Conservation (phyloP, 2,329 filamentous ascomycete species). For the Penicillium fuscoglaucum region DNA sequence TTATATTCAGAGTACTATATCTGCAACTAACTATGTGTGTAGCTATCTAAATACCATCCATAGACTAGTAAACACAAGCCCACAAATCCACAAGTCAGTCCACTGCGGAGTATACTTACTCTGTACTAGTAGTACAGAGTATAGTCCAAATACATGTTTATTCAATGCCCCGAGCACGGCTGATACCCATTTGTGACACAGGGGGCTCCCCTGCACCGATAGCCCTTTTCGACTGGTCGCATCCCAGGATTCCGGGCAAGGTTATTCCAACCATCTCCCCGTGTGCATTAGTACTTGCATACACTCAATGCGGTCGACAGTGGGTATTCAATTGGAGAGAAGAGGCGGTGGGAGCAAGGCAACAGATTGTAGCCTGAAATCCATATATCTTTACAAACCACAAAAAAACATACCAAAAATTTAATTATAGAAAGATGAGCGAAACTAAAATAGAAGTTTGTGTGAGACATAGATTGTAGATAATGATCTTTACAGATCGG, state of each 20-base stretch:
- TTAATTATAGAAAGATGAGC: not conserved
- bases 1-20: not conserved
- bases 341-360: constrained; percentile 17
- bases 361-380: not conserved
- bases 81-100: not conserved
- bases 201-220: constrained; percentile 14
- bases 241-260: constrained; percentile 15
- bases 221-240: constrained; percentile 14
- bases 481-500: not conserved
- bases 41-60: not conserved
- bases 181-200: not conserved
- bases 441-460: not conserved
- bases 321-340: not conserved
- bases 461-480: not conserved
- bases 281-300: not conserved
- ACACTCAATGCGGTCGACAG: not conserved
- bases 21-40: not conserved
- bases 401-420: not conserved
- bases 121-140: not conserved
- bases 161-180: not conserved
- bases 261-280: constrained; percentile 13
- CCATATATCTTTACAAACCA: not conserved
- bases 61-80: not conserved
- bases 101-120: not conserved
- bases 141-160: not conserved